phyloP scores from a whole-genome alignment of 305 asterid species.

The Fraxinus albicans region DNA sequence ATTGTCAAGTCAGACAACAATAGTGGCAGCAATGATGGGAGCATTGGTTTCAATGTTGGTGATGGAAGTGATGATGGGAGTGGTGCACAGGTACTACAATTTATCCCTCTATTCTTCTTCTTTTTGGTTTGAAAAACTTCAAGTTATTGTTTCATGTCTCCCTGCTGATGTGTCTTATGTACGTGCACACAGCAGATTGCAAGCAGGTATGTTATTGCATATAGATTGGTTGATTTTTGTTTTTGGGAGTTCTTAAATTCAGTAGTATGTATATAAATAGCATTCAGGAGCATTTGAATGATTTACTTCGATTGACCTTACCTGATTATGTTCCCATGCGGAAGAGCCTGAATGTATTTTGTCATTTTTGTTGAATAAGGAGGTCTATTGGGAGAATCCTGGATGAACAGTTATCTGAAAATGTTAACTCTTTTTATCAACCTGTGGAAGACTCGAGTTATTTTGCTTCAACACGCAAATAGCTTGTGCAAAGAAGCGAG shows the following conservation, averaged over 20 bases:
- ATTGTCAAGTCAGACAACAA: slow-evolving; percentile 46
- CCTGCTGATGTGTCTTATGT: neutral
- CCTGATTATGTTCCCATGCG: neutral
- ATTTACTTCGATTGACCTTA: neutral
- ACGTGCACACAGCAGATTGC: neutral
- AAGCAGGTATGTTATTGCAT: slow-evolving; percentile 12
- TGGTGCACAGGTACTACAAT: slow-evolving; percentile 58
- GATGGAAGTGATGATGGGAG: slow-evolving; percentile 67
- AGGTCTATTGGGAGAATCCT: neutral
- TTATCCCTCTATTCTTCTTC: neutral
- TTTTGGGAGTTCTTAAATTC: neutral
- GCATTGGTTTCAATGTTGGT: slow-evolving; percentile 45
- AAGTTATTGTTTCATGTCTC: neutral
- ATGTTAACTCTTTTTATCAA: neutral
- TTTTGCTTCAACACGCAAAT: neutral
- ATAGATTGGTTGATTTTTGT: neutral
- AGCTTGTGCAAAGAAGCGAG: neutral
- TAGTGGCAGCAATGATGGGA: slow-evolving; percentile 43
- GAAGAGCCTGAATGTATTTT: neutral
- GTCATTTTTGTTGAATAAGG: neutral
- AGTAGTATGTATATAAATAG: neutral
- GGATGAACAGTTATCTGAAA: neutral
- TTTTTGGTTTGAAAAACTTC: neutral
- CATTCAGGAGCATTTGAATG: neutral
- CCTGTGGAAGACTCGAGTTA: neutral